Evolutionary conservation across 805 yeast genomes (phyloP), one percentile per base, ranked within the genome.

Genomic region (Yueomyces sinensis): DNA sequence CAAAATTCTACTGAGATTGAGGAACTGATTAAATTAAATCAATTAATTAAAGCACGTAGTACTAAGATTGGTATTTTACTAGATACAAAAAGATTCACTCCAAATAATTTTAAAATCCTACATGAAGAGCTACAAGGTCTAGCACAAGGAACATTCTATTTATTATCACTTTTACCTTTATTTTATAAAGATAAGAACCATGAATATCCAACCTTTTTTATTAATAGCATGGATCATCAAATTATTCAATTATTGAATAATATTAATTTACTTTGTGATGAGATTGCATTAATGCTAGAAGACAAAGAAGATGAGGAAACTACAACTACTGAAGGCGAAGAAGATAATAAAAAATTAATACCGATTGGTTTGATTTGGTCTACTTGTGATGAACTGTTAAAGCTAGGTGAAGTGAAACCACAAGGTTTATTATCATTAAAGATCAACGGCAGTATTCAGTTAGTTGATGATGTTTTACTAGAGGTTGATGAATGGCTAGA

Each of bases 361-460:
- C 61, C 72, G 0, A 70, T 81, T 16, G 91, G 86, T 13, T 68
- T 69, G 47, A 61, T 82, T 4, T 82, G 93, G 93, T 65, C 72
- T n/a, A 52, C 61, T 24, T 77, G 86, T 50, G 81, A 75, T 37
- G 45, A 49, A 0, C 34, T 80, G 7, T 52, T 56, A 9, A 50
- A 55, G 7, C 47, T 70, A 15, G 45, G 70, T 4, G 56, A 59
- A 16, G 56, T 51, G 17, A 84, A 84, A 0, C 67, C 72, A 32
- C 41, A 72, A 14, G 79, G 75, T 2, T 46, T 74, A 2, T 54
- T 80, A 34, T 68, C 67, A 25, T 44, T 45, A 22, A 68, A 66
- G 35, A 55, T 79, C 4, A 43, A 42, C 24, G 30, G 29, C 1
- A 47, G 52, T 34, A 30, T 41, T 29, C 61, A 58, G 27, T 49